phyloP scores from a whole-genome alignment of 306 rosid species.

The Abrus pulchellus region DNA sequence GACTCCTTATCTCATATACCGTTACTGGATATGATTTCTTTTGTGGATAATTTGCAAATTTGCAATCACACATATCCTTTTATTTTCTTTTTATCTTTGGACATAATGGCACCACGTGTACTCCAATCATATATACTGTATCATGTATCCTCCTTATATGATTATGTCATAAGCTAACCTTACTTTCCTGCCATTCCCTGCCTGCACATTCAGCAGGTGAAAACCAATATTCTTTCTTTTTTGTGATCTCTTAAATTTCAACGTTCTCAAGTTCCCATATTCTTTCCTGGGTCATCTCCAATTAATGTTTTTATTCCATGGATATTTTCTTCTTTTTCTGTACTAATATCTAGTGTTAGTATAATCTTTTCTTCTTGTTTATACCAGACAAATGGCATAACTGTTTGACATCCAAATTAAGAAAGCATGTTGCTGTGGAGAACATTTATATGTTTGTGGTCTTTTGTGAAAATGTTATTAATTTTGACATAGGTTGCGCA shows the following conservation, averaged over 20 bases:
- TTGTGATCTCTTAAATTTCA: neutral
- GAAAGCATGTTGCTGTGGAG: neutral
- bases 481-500: neutral
- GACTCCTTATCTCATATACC: neutral
- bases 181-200: neutral
- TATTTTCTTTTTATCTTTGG: neutral
- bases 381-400: neutral
- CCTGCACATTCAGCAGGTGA: conserved; percentile 13
- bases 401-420: neutral
- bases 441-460: neutral
- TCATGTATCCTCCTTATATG: neutral
- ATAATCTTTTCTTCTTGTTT: neutral
- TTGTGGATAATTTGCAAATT: conserved; percentile 34
- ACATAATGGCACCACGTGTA: conserved; percentile 8
- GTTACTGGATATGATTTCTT: neutral
- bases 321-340: neutral
- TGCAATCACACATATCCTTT: neutral
- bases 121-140: too few species aligned
- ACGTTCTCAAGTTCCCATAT: neutral
- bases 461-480: neutral
- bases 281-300: conserved; percentile 6
- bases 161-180: neutral
- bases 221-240: neutral
- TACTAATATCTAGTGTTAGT: neutral
- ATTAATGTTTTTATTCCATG: neutral